Evolutionary conservation across 2,329 filamentous ascomycete species (phyloP), one percentile per base, ranked within the genome.

Genomic region (Exutisphaerella laricina): DNA sequence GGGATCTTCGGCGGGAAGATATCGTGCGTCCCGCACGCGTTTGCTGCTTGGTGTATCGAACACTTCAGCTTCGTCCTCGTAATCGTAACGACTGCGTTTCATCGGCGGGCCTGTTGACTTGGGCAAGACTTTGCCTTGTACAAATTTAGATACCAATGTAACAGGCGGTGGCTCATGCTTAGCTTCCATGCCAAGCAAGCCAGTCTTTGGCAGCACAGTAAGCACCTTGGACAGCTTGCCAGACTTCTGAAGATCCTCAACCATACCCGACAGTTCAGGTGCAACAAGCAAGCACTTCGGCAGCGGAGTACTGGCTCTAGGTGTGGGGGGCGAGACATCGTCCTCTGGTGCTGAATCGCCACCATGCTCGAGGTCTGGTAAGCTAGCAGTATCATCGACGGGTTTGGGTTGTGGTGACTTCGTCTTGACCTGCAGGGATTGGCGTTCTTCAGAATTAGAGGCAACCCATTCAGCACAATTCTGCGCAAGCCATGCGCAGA

Each of bases 391-490:
- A 20, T 46, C 32, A 21, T 42, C 46, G 38, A 37, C n/a, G 18
- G 35, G 43, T 30, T 39, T 31, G 6, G 51, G 41, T 10, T 61
- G 45, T 4, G 22, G 60, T 54, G 34, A 74, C 43, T 75, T 74
- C 36, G 74, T 72, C 28, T 75, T 75, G 17, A 95, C 77, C 57
- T 90, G 88, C 45, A 96, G 70, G 2, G 72, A 61, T 45, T 74
- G 74, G 35, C 81, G 78, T 45, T 84, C 78, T 51, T 84, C 80
- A 4, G 72, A 66, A 25, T 71, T 73, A 26, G 83, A 77, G 16
- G 76, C 73, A 26, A 88, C 76, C 78, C 87, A 98, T 54, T 90
- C 82, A 0, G 84, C 86, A 64, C 90, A 97, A 57, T 84, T 85
- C 57, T 82, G 73, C 1, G 88, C 92, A 46, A 95, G 72, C 44